Percentiles rank a stretch among this genome's conserved stretches.
phyloP scores from a whole-genome alignment of 352 stramenopile species.

The Phytophthora cajani region DNA sequence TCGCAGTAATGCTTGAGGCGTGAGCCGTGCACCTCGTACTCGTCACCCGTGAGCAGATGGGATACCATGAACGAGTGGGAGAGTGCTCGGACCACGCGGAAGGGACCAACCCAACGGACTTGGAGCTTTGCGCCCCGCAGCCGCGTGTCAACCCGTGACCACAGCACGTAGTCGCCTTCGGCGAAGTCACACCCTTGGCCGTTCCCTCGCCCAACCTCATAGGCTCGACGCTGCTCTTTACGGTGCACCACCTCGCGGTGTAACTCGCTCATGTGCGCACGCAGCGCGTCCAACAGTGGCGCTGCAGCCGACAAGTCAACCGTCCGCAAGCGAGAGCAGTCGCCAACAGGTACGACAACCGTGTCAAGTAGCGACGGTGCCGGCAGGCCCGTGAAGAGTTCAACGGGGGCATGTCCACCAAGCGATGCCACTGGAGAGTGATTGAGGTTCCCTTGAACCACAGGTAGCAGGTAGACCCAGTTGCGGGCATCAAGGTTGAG shows the following conservation, averaged over 20 bases:
- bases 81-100: not conserved
- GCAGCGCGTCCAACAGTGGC: not conserved
- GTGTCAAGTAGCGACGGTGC: not conserved
- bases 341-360: not conserved
- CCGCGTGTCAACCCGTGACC: not conserved
- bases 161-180: not conserved
- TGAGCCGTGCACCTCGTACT: constrained; percentile 3
- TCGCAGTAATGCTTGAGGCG: constrained; percentile 8
- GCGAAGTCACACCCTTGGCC: not conserved
- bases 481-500: not conserved
- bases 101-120: not conserved
- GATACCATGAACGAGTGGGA: constrained; percentile 8
- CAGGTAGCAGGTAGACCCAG: not conserved
- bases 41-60: not conserved
- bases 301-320: not conserved
- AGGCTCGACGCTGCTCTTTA: not conserved
- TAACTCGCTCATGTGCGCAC: not conserved
- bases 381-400: not conserved
- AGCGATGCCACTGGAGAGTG: not conserved
- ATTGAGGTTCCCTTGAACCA: not conserved
- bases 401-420: not conserved
- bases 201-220: not conserved
- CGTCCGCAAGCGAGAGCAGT: not conserved
- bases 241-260: not conserved
- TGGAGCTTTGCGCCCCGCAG: not conserved